Evolutionary conservation across 306 rosid species (phyloP), one percentile per base, ranked within the genome.

Genomic region (Sophora flavescens): DNA sequence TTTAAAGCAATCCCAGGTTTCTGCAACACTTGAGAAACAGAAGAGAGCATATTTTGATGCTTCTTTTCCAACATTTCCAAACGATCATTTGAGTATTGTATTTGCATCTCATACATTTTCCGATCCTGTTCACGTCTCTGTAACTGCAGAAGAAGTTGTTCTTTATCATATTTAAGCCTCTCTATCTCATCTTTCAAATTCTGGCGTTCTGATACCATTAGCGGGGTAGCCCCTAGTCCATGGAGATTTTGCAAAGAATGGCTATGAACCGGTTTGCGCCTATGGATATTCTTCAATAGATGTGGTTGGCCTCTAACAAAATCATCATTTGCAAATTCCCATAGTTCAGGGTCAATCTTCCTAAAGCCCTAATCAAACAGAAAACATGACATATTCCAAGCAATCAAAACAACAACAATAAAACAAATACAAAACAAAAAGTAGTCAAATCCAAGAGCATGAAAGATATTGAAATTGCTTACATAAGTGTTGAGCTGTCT

Each of bases 401-500:
- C 50, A 84, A 81, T 42, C 56, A 70, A 60, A 54, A 54, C 8
- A 41, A 58, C 22, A 8, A 69, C 4, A 1, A 4, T 63, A 15
- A 15, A 63, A 5, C 4, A 28, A 52, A 44, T 44, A 9, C 4
- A 61, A 44, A 30, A 70, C 17, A 74, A 50, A 11, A 33, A 32
- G 6, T 16, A 38, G 38, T 8, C 11, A 48, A 48, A 70, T 28
- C 30, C 30, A 84, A 71, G 39, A 53, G 33, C 7, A 54, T 32
- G 36, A 72, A 81, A 48, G 12, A 59, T 68, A 73, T n/a, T 63
- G 33, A 39, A 70, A 78, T 57, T 51, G 58, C 94, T 90, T 88
- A 92, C 98, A 77, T 95, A 92, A 61, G 97, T 95, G 70, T 95
- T 95, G 67, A 95, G 93, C 78, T 95, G 98, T 72, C 98, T 86